These are phyloP conservation scores for Ustilago loliicola DNA, from an alignment of 1,284 basidiomycete genomes.

Conservation along the genomic window DNA sequence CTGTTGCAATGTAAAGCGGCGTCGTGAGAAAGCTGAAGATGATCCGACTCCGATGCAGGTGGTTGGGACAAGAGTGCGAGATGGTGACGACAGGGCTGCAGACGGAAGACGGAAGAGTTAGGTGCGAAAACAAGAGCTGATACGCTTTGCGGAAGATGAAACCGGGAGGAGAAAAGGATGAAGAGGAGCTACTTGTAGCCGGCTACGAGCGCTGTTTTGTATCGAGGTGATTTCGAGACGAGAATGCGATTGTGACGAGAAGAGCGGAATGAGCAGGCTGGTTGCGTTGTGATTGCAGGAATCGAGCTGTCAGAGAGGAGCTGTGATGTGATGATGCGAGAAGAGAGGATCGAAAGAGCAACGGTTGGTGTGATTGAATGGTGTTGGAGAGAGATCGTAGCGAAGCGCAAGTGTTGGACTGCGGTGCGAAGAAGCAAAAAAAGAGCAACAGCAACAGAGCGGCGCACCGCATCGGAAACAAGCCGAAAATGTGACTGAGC, in stretches of 20 bases:
- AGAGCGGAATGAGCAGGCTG: background rate
- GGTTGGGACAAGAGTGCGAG: background rate
- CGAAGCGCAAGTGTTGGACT: background rate
- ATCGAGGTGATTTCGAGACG: background rate
- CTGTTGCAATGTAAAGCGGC: background rate
- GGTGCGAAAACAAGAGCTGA: background rate
- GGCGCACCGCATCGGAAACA: background rate
- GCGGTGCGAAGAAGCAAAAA: conserved; percentile 20
- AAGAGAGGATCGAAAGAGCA: background rate
- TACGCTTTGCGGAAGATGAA: background rate
- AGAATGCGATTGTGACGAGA: background rate
- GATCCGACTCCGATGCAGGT: too few species aligned
- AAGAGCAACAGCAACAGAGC: background rate
- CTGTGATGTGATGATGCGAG: conserved; percentile 4
- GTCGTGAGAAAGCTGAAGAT: background rate
- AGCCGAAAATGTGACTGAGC: conserved; percentile 3
- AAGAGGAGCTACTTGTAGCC: conserved; percentile 4
- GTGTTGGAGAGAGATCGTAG: background rate
- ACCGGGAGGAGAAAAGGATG: background rate
- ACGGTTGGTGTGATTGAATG: background rate
- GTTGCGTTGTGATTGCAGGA: background rate
- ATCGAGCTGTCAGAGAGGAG: background rate
- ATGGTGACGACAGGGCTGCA: background rate
- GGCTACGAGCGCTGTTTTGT: conserved; percentile 7
- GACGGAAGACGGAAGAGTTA: too few species aligned